These are phyloP conservation scores for Akanthomyces lecanii DNA, from an alignment of 2,329 filamentous ascomycete genomes.

Conservation along the genomic window DNA sequence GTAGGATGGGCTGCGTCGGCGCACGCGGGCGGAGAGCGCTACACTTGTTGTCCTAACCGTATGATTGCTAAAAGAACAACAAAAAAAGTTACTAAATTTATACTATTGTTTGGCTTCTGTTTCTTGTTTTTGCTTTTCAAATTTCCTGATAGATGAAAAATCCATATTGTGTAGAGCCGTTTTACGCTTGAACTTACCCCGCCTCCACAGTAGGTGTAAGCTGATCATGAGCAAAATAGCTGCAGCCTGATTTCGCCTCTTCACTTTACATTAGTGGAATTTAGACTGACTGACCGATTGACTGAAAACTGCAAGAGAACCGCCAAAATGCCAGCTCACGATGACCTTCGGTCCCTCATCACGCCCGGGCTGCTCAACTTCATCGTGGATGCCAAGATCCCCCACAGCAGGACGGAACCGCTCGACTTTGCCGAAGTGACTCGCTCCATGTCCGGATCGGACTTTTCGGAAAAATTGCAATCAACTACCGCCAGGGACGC, in stretches of 20 bases:
- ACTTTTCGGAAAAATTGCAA: neutral
- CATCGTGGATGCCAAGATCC: neutral
- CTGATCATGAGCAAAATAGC: neutral
- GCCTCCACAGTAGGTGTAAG: neutral
- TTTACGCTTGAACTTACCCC: neutral
- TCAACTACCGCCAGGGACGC: neutral
- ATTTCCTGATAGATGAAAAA: too few species aligned
- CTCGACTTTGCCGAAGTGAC: neutral
- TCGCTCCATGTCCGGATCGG: neutral
- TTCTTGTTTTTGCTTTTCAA: too few species aligned
- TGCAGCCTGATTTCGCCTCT: neutral
- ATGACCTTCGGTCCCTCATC: neutral
- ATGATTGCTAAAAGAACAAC: too few species aligned
- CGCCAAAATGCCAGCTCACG: neutral
- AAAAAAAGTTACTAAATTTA: too few species aligned
- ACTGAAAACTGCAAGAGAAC: neutral
- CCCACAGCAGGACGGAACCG: neutral
- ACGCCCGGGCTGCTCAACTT: neutral
- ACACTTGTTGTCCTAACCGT: too few species aligned
- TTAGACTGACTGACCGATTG: too few species aligned
- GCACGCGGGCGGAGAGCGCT: too few species aligned
- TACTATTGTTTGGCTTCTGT: too few species aligned
- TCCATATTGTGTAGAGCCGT: too few species aligned
- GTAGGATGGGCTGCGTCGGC: too few species aligned
- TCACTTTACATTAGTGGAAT: neutral